Conservation (phyloP, 441 rosid genomes). For the Syzygium malaccense region DNA sequence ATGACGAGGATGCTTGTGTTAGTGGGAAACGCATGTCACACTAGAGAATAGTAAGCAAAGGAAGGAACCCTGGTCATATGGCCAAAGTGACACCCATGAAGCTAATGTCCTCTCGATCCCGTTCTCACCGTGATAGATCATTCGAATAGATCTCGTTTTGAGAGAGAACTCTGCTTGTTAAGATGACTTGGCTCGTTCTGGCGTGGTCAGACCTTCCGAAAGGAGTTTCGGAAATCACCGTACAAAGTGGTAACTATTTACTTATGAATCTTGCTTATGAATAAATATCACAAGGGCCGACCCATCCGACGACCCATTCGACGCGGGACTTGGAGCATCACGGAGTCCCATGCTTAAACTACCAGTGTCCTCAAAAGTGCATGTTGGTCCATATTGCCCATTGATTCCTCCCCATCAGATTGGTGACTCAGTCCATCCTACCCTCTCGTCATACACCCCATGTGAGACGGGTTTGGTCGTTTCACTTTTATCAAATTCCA, state of each 20-base stretch:
- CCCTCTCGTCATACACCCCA: neutral
- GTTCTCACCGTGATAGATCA: neutral
- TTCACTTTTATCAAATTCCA: neutral
- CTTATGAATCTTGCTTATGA: neutral
- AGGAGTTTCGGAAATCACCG: neutral
- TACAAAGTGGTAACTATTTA: neutral
- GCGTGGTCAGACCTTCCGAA: neutral
- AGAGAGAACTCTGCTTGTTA: neutral
- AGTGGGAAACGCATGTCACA: neutral
- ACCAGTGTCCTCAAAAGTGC: neutral
- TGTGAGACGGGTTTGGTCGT: neutral
- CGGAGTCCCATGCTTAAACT: neutral
- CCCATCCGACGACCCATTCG: neutral
- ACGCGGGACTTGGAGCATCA: neutral
- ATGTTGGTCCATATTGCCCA: neutral
- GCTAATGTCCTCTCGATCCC: neutral
- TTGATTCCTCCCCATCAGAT: neutral
- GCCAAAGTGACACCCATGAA: neutral
- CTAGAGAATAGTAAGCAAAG: neutral
- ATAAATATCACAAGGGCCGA: neutral
- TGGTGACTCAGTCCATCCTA: neutral
- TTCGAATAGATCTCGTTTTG: neutral
- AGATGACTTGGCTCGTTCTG: neutral
- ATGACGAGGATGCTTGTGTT: neutral
- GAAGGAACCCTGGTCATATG: neutral